Conservation (phyloP, 441 rosid genomes). For the Omphalea diandra region DNA sequence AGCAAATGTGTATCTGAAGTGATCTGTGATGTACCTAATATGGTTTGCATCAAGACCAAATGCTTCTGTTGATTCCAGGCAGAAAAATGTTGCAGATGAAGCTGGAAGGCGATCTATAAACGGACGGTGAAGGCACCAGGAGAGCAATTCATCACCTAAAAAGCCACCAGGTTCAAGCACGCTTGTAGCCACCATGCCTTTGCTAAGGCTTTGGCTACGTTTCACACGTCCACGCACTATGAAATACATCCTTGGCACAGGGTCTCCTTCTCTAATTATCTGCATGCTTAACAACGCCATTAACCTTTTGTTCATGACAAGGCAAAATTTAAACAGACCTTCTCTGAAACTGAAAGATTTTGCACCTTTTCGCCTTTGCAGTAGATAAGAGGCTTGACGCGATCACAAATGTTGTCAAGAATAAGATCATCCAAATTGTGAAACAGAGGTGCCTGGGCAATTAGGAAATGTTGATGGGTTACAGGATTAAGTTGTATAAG, state of each 20-base stretch:
- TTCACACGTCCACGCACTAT: conserved; percentile 44
- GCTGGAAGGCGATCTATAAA: conserved; percentile 59
- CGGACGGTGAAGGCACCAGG: conserved; percentile 68
- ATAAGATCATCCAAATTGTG: conserved; percentile 57
- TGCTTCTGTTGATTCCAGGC: conserved; percentile 49
- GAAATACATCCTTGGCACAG: conserved; percentile 56
- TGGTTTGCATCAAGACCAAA: conserved; percentile 48
- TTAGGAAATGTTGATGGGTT: background rate
- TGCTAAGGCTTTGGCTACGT: conserved; percentile 50
- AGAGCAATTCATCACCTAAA: conserved; percentile 58
- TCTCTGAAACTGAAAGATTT: background rate
- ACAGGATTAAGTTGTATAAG: no score
- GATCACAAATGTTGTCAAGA: conserved; percentile 65
- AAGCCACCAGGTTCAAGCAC: conserved; percentile 54
- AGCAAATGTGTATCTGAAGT: conserved; percentile 59
- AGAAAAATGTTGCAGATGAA: conserved; percentile 55
- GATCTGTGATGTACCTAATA: conserved; percentile 53
- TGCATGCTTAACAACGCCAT: conserved; percentile 18
- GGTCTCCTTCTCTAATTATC: conserved; percentile 73
- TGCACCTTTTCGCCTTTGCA: conserved; percentile 57
- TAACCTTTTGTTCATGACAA: no score
- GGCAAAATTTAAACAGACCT: no score
- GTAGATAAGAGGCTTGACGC: conserved; percentile 50
- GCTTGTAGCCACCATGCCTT: conserved; percentile 49
- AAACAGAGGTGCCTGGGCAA: conserved; percentile 31